Conservation (phyloP, 2,329 filamentous ascomycete genomes). For the Calonectria henricotiae region DNA sequence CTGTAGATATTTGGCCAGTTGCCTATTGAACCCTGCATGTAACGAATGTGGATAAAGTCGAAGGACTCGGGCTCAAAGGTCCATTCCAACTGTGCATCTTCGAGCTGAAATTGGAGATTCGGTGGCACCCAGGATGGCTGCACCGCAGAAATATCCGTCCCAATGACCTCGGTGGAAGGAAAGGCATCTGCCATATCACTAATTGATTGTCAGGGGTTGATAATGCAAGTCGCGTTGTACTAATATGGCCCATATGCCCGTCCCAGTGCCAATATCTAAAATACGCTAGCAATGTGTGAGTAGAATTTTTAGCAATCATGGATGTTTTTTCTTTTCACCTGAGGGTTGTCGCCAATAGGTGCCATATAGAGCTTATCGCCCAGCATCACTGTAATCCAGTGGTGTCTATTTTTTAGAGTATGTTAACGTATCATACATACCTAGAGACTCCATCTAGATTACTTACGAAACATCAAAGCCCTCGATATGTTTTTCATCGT, state of each 20-base stretch:
- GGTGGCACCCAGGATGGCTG: neutral
- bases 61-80: neutral
- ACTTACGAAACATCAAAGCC: constrained; percentile 12
- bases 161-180: constrained; percentile 4
- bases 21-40: constrained; percentile 1
- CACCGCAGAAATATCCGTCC: neutral
- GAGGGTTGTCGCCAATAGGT: constrained; percentile 11
- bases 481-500: constrained; percentile 1
- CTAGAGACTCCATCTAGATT: neutral
- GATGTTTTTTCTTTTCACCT: neutral
- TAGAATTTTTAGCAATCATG: neutral
- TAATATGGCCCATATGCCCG: constrained; percentile 16
- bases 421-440: neutral
- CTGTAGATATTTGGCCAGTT: constrained; percentile 9
- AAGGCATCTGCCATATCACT: constrained; percentile 15
- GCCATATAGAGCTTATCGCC: neutral
- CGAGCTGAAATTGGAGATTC: constrained; percentile 8
- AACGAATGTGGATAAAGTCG: constrained; percentile 12
- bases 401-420: neutral
- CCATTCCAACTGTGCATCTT: constrained; percentile 6
- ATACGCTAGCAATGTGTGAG: neutral
- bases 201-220: neutral
- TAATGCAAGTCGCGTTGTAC: neutral
- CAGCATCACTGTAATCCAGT: constrained; percentile 16
- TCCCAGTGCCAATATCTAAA: constrained; percentile 15